Conservation (phyloP, 2,329 filamentous ascomycete genomes). For the Ophiosphaerella korrae region DNA sequence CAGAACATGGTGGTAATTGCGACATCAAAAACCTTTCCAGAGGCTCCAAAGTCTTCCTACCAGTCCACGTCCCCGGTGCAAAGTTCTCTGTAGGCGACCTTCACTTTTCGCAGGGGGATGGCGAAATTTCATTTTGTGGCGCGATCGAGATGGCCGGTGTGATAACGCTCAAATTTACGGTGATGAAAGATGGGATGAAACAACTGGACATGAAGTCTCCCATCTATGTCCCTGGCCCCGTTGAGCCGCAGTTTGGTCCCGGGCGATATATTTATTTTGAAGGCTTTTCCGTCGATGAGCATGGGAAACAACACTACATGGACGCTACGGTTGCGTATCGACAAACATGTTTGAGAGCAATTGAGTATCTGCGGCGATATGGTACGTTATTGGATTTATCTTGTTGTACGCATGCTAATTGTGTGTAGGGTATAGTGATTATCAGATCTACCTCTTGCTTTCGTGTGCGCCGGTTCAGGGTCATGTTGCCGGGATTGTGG, state of each 20-base stretch:
- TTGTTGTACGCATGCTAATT: neutral
- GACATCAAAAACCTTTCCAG: conserved; percentile 87
- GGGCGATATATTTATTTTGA: conserved; percentile 84
- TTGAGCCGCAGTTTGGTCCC: conserved; percentile 85
- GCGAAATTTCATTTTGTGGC: conserved; percentile 74
- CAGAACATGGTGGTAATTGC: conserved; percentile 88
- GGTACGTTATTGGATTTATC: conserved; percentile 49
- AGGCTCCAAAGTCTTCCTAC: conserved; percentile 82
- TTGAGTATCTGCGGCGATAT: conserved; percentile 79
- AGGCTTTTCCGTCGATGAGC: conserved; percentile 86
- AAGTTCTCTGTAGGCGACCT: conserved; percentile 91
- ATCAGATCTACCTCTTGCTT: conserved; percentile 85
- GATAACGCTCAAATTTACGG: conserved; percentile 87
- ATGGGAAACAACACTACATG: conserved; percentile 87
- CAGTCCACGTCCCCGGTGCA: conserved; percentile 82
- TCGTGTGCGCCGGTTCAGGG: conserved; percentile 88
- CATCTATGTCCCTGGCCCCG: conserved; percentile 84
- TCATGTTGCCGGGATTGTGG: conserved; percentile 86
- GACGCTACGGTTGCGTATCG: conserved; percentile 86
- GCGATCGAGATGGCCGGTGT: conserved; percentile 94
- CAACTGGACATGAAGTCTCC: conserved; percentile 79
- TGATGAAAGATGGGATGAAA: conserved; percentile 80
- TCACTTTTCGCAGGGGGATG: conserved; percentile 74
- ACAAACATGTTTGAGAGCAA: conserved; percentile 76
- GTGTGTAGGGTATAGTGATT: conserved; percentile 60